Base-by-base conservation (phyloP, 495 filamentous ascomycete species). In the Penicillium cinerascens region DNA sequence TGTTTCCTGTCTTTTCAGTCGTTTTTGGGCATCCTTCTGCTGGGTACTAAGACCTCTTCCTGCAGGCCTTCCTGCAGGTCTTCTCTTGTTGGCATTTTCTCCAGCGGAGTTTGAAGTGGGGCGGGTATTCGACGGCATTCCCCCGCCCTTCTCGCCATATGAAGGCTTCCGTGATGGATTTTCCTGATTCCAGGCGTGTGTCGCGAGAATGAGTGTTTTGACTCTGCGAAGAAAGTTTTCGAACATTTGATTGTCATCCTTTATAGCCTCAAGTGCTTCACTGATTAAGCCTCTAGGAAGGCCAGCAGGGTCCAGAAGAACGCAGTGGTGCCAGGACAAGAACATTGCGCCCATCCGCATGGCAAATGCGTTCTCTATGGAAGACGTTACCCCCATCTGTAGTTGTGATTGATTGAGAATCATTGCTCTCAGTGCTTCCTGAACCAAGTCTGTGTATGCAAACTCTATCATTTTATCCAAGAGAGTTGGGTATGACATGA, bases 1-100 rank as follows among this genome's bases (percentile, higher is more conserved):
- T 42, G 44, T 39, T 5, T 45, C 49, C 21, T 84, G 78, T 26
- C 68, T 57, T n/a, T 77, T 74, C 51, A 82, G 74, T 41, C 79
- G 66, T 37, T 66, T 54, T n/a, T 22, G 74, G 51, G 29, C 79
- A 71, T 27, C 63, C 57, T 23, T 74, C 62, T 52, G 79, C 78
- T 18, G 54, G 64, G 22, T 74, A 63, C 53, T 85, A 74, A 13
- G 78, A 65, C 7, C 66, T 63, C 43, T 74, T 65, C 9, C 78
- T 78, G 20, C 72, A 60, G 65, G 54, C 49, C 22, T 25, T 37
- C 42, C 78, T 78, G 20, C 72, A 60, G 65, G 54, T 50, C 22
- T 25, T 37, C 42, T 51, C 33, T 33, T 23, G 37, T 21, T 27
- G 18, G 22, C 2, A 20, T 37, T 50, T 33, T 20, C 18, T n/a